Base-by-base conservation (phyloP, 148 eudicot species). In the Chenopodium berlandieri region DNA sequence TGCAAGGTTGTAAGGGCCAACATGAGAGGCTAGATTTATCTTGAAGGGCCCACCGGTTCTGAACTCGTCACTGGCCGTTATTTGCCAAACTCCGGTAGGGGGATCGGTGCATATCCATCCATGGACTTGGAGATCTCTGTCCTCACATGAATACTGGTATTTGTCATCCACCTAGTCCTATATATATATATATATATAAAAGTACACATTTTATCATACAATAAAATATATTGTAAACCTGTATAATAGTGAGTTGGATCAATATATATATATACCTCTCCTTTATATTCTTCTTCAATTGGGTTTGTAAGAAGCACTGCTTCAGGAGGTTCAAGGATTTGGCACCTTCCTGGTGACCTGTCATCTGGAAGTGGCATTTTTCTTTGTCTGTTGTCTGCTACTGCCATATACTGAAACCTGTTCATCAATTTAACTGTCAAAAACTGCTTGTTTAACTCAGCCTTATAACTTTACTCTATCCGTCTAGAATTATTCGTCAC, bases 321-420 rank as follows among this genome's bases (percentile, higher is more conserved):
- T 87, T 94, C 98, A 25, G 93, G 93, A 78, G 84, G 90, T 63
- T 87, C 97, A 47, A 94, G 85, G 44, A 86, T 78, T 83, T 89
- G 88, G 56, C 93, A 86, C 86, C 94, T 86, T 75, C 79, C 87
- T 1, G 91, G 83, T 82, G 80, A 83, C 27, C 98, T 84, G 60
- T 94, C 98, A 75, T 92, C 95, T 19, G 97, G 97, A 71, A 91
- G 85, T 4, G 98, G 98, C 98, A 94, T 94, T 73, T 80, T 80
- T 76, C 98, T 86, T 66, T 85, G 91, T 67, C 94, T 89, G 78
- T 90, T 85, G 80, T 94, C 98, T 32, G 90, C 88, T 81, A 94
- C 81, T 0, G 86, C 98, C 98, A 94, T 92, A 84, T 92, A 92
- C 1, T 81, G 88, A 84, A 94, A 94, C 94, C 97, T 94, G 47